phyloP scores from a whole-genome alignment of 345 rosid species.

The Salix dunnii region DNA sequence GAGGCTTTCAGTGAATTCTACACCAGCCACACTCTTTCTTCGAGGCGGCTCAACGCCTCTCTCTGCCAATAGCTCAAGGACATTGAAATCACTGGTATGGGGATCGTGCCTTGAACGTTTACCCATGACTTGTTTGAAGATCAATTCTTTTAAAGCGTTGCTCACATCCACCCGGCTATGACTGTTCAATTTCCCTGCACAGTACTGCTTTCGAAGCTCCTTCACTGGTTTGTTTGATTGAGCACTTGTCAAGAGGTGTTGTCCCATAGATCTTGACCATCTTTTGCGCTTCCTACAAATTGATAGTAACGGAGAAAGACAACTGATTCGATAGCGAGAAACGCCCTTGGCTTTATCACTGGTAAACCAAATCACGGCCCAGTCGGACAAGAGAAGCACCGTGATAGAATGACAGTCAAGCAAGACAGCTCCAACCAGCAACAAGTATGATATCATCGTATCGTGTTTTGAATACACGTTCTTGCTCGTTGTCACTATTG shows the following conservation, averaged over 20 bases:
- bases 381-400: constrained; percentile 13
- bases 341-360: background rate
- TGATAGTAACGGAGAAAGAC: too few species aligned
- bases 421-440: constrained; percentile 15
- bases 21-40: background rate
- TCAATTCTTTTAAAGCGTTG: background rate
- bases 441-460: constrained; percentile 1
- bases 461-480: background rate
- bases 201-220: background rate
- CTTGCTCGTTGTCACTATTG: background rate
- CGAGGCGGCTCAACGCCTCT: fast-evolving
- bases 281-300: background rate
- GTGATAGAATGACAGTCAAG: constrained; percentile 13
- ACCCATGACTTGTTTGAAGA: background rate
- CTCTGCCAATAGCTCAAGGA: background rate
- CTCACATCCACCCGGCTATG: too few species aligned
- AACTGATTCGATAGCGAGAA: background rate
- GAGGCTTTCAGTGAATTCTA: constrained; percentile 17
- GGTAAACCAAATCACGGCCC: constrained; percentile 13
- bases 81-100: too few species aligned
- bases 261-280: background rate
- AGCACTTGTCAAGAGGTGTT: background rate
- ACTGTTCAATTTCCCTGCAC: background rate
- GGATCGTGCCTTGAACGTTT: background rate
- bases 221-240: background rate